Evolutionary conservation across 108 stramenopile genomes (phyloP), one percentile per base, ranked within the genome.

Genomic region (Schizochytrium sp.): DNA sequence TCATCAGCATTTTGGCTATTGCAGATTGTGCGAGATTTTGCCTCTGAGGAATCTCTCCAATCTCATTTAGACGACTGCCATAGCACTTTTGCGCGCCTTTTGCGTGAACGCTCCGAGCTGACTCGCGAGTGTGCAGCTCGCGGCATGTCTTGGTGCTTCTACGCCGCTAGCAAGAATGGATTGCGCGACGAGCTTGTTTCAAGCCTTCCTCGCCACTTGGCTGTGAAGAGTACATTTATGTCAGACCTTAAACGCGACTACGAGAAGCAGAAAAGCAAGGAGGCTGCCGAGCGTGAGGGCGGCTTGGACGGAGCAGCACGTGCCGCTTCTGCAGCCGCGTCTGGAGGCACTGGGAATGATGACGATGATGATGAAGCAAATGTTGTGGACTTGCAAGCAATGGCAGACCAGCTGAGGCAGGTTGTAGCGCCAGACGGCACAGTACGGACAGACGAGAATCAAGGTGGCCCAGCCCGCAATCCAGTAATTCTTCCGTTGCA

Each of bases 51-150:
- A 5, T 40, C 38, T 40, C 17, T 55, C 1, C 76, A 83, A 53
- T 17, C 47, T 17, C 28, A 40, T 28, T 42, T 83, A 53, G 76
- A 83, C 50, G 50, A 49, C 10, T 38, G 19, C 47, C 76, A 83
- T 40, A 53, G 50, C 47, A 83, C 76, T 40, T 83, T 83, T 55
- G 76, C 76, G 15, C 47, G 50, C 0, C 55, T 83, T 17, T 53
- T 83, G 50, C 76, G 76, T 10, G 76, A 83, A 28, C 76, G 76
- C 47, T 17, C 28, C 12, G 76, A 83, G 76, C 76, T 83, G 17
- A 83, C 76, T 42, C 76, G 76, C 2, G 76, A 83, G 76, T 83
- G 76, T 53, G 76, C 76, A 17, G 76, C 76, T 8, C 76, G 76
- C 5, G 76, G 76, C 76, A 83, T 83, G 76, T 47, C 76, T 10